Percentiles rank a stretch among this genome's conserved stretches.
phyloP scores from a whole-genome alignment of 768 basidiomycete genomes.

The Neoboletus brunneissimus region DNA sequence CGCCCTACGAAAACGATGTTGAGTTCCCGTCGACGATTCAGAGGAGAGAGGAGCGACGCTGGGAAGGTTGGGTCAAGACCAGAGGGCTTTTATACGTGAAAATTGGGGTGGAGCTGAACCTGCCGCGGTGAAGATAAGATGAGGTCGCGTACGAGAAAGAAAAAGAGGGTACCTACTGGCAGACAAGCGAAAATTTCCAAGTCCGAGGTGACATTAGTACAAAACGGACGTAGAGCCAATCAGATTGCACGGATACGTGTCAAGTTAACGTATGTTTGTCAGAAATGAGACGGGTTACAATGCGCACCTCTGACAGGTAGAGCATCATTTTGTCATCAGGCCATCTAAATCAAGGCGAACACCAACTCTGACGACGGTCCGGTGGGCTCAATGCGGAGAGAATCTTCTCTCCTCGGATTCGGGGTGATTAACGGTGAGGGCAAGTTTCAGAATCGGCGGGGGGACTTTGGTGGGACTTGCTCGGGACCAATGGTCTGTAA shows the following conservation, averaged over 20 bases:
- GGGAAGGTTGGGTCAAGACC: neutral
- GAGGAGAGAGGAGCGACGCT: neutral
- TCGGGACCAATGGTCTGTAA: too few relatives aligned
- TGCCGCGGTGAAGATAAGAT: neutral
- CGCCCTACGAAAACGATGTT: conserved; percentile 21
- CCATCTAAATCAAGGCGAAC: neutral
- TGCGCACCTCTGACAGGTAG: neutral
- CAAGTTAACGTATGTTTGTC: neutral
- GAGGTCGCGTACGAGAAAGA: conserved; percentile 7
- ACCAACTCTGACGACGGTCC: neutral
- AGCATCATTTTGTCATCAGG: neutral
- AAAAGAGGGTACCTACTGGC: conserved; percentile 13
- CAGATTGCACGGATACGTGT: neutral
- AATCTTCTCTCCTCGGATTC: neutral
- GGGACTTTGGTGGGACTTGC: neutral
- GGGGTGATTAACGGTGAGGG: neutral
- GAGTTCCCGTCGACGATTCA: neutral
- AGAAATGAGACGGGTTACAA: neutral
- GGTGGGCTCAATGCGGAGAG: neutral
- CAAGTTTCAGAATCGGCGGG: neutral
- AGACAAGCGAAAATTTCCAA: conserved; percentile 10
- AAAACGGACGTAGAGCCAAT: conserved; percentile 14
- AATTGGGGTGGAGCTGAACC: conserved; percentile 16
- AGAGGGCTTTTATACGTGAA: conserved; percentile 28
- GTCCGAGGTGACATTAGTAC: conserved; percentile 15